Base-by-base conservation (phyloP, 352 stramenopile genomes). In the Phytophthora macrochlamydospora region DNA sequence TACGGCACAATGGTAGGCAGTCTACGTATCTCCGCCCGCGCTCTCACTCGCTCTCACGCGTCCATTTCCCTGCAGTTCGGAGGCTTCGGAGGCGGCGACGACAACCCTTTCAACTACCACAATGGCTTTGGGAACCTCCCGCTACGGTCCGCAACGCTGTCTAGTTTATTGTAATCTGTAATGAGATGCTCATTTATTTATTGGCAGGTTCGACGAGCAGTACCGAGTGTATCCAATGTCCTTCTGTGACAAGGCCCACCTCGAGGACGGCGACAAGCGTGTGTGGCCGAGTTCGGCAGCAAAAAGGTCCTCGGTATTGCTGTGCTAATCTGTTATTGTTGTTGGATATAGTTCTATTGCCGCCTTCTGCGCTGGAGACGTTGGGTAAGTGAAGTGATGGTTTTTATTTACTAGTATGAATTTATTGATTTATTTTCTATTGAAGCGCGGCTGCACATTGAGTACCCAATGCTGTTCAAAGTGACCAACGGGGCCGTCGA, bases 401-500 rank as follows among this genome's bases (percentile, higher is more conserved):
- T 64, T 46, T 59, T 62, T 56, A 37, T 42, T 57, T 49, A 14
- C 33, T 40, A 58, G 31, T 7, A 24, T 24, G 18, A 24, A 24
- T 24, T 24, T 24, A 24, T 24, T 24, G 18, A 24, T 24, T 24
- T 24, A 24, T 50, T 48, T 51, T 44, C 72, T 73, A 59, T 52
- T 65, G 24, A 49, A 94, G 85, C 84, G 33, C 84, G 84, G 30
- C 78, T 98, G 48, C 92, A 99, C 71, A 98, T 99, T 30, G 97
- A 99, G 74, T 99, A 99, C 75, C 98, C 98, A 57, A 99, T 99
- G 97, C 87, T 99, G 11, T 99, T 99, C 74, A 95, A 98, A 67
- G 84, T 99, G 43, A 90, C 87, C 5, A 97, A 95, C 49, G 81
- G 94, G 69, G 82, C 71, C 9, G 81, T 79, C 52, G 91, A 95